These are phyloP conservation scores for Oryza glaberrima DNA, from an alignment of 176 grass and related monocot species.

Conservation along the genomic window DNA sequence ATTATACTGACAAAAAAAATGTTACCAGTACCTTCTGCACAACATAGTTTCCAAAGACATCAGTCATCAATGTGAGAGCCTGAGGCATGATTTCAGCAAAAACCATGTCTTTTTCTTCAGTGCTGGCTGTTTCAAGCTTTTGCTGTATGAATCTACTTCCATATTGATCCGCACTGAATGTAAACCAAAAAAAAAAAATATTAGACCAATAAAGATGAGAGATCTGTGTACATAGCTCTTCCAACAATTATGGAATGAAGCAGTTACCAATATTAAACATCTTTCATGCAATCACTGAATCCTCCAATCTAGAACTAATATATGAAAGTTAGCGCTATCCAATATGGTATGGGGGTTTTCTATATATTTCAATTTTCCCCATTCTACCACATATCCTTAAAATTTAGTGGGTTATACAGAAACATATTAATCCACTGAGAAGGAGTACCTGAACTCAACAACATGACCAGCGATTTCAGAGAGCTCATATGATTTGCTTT, in stretches of 20 bases:
- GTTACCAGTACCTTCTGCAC: constrained; percentile 70
- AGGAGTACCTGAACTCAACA: constrained; percentile 76
- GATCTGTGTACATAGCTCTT: background rate
- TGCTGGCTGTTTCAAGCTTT: constrained; percentile 81
- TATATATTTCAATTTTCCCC: background rate
- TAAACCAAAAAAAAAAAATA: background rate
- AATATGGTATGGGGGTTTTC: background rate
- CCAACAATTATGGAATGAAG: background rate
- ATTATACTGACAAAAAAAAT: background rate
- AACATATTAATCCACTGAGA: constrained; percentile 6
- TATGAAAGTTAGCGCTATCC: background rate
- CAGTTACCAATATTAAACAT: background rate
- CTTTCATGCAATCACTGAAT: background rate
- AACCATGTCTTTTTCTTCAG: constrained; percentile 71
- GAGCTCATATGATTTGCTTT: constrained; percentile 80
- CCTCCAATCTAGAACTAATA: background rate
- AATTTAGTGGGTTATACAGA: background rate
- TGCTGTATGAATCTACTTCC: constrained; percentile 93
- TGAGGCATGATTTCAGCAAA: constrained; percentile 84
- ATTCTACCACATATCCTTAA: background rate
- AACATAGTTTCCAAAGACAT: constrained; percentile 96
- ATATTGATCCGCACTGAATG: constrained; percentile 73
- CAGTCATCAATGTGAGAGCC: constrained; percentile 78
- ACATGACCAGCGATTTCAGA: constrained; percentile 82
- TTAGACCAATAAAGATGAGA: background rate